Evolutionary conservation across 1,139 yeast genomes (phyloP).

Genomic region (Lodderomyces margitis): DNA sequence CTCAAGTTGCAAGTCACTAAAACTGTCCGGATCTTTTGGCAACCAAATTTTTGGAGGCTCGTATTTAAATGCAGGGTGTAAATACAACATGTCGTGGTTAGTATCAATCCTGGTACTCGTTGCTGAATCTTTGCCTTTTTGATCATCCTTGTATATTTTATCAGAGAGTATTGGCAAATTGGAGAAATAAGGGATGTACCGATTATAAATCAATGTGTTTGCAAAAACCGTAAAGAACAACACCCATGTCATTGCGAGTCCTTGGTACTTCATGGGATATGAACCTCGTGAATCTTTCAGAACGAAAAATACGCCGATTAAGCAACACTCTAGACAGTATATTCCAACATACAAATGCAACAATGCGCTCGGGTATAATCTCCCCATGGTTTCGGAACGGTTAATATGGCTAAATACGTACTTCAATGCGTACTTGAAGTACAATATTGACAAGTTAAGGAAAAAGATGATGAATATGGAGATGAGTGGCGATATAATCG

Average conservation of each 20-base stretch:
- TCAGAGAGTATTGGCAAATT: constrained; percentile 30
- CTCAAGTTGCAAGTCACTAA: constrained; percentile 16
- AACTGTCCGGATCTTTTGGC: constrained; percentile 27
- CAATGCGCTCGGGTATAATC: constrained; percentile 68
- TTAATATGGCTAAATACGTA: constrained; percentile 50
- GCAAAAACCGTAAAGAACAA: constrained; percentile 36
- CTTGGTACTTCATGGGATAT: constrained; percentile 36
- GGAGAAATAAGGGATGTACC: constrained; percentile 28
- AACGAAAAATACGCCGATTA: constrained; percentile 70
- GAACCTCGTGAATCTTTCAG: constrained; percentile 46
- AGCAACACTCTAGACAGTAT: constrained; percentile 73
- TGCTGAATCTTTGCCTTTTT: constrained; percentile 4
- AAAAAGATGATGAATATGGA: constrained; percentile 61
- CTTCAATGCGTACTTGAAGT: constrained; percentile 68
- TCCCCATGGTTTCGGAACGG: constrained; percentile 66
- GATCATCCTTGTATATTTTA: constrained; percentile 11
- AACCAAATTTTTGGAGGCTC: constrained; percentile 36
- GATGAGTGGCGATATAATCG: constrained; percentile 77
- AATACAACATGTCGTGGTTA: constrained; percentile 23
- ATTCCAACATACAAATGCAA: constrained; percentile 76
- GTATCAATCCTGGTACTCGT: not conserved
- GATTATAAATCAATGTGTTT: constrained; percentile 30
- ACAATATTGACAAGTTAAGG: constrained; percentile 53
- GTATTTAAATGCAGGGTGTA: constrained; percentile 36
- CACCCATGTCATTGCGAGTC: constrained; percentile 45